phyloP scores from a whole-genome alignment of 2,329 filamentous ascomycete genomes.

The Verticillium klebahnii region DNA sequence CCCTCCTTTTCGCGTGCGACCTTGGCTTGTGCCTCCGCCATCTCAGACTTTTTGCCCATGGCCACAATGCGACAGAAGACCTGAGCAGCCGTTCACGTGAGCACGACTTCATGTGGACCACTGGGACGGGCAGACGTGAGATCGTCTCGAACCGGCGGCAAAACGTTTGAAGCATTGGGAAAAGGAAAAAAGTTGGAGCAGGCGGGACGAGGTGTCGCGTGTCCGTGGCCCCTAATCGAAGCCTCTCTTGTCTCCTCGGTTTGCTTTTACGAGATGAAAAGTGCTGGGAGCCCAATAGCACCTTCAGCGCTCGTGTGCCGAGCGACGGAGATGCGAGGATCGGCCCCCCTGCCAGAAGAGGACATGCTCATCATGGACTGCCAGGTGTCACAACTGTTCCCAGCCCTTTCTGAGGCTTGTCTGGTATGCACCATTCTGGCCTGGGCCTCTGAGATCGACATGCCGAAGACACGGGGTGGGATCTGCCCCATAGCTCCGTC shows the following conservation, averaged over 20 bases:
- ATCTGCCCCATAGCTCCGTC: not conserved
- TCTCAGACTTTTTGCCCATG: not conserved
- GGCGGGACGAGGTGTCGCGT: not conserved
- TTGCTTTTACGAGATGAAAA: constrained; percentile 10
- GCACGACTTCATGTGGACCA: not conserved
- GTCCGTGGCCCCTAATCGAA: constrained; percentile 4
- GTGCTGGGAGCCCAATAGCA: constrained; percentile 1
- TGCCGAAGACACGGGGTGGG: not conserved
- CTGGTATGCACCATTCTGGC: not conserved
- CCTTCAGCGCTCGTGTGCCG: not conserved
- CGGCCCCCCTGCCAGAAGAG: not conserved
- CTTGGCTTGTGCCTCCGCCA: not conserved
- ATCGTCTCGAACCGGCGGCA: not conserved
- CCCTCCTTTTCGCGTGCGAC: not conserved
- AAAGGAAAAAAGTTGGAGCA: not conserved
- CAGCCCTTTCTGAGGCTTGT: not conserved
- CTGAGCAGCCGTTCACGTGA: not conserved
- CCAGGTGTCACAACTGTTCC: not conserved
- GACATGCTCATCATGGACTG: not conserved
- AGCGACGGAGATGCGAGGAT: not conserved
- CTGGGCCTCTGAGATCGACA: not conserved
- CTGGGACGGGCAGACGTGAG: not conserved
- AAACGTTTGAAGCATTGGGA: not conserved
- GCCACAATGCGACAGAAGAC: not conserved
- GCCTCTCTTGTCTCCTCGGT: constrained; percentile 1